Conservation (phyloP, 495 filamentous ascomycete genomes). For the Penicillium daleae region DNA sequence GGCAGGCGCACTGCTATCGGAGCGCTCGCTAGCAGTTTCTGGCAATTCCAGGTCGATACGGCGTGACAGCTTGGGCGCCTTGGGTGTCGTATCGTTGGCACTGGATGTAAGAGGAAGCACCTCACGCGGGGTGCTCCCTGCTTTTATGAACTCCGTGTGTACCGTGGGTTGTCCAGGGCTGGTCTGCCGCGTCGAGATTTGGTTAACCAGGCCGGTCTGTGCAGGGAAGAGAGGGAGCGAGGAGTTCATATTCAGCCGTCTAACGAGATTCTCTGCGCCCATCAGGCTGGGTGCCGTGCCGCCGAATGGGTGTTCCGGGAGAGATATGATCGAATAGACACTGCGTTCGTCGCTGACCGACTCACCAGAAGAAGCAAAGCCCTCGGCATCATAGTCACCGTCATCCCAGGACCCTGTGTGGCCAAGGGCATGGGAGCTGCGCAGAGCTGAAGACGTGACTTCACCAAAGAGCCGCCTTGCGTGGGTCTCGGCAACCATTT, state of each 20-base stretch:
- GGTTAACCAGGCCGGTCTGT: slow-evolving; percentile 38
- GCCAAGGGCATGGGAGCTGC: slow-evolving; percentile 62
- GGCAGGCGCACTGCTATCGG: slow-evolving; percentile 29
- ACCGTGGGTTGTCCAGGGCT: slow-evolving; percentile 29
- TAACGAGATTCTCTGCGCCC: slow-evolving; percentile 69
- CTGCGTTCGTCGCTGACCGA: slow-evolving; percentile 48
- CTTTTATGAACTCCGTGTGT: slow-evolving; percentile 23
- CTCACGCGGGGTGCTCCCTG: slow-evolving; percentile 18
- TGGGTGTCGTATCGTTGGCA: slow-evolving; percentile 35
- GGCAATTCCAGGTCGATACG: slow-evolving; percentile 44
- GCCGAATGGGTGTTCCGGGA: slow-evolving; percentile 43
- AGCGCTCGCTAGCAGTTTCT: slow-evolving; percentile 50
- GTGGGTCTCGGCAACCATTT: slow-evolving; percentile 33
- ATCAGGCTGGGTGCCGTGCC: slow-evolving; percentile 61
- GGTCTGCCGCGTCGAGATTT: slow-evolving; percentile 40
- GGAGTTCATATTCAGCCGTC: slow-evolving; percentile 69
- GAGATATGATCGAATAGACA: slow-evolving; percentile 47
- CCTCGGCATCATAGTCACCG: slow-evolving; percentile 34
- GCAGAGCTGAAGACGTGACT: slow-evolving; percentile 69
- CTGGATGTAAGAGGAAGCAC: slow-evolving; percentile 19
- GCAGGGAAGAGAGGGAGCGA: slow-evolving; percentile 38
- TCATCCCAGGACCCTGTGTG: slow-evolving; percentile 31
- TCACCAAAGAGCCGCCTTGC: slow-evolving; percentile 76
- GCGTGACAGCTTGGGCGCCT: slow-evolving; percentile 38
- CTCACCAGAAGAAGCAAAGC: slow-evolving; percentile 49